Conservation (phyloP, 108 stramenopile genomes). For the Fragilariopsis cylindrus region DNA sequence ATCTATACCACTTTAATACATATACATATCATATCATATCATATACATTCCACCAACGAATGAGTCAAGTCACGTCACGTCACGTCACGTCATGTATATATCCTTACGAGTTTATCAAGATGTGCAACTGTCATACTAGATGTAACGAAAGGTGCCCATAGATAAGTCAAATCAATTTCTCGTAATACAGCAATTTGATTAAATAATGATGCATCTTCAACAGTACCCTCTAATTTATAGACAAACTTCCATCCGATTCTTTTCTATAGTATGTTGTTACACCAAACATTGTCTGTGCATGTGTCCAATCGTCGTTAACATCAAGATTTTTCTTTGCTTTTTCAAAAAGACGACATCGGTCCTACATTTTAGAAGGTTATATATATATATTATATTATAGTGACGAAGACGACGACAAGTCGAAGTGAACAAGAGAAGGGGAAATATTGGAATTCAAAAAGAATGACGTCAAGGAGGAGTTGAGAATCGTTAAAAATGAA, state of each 20-base stretch:
- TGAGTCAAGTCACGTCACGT: no score
- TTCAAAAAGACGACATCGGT: constrained; percentile 39
- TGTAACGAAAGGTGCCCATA: constrained; percentile 89
- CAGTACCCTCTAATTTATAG: constrained; percentile 76
- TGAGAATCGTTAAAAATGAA: neutral
- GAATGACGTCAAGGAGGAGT: neutral
- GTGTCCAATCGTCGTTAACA: constrained; percentile 56
- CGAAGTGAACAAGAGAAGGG: neutral
- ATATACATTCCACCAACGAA: neutral
- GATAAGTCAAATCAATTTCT: constrained; percentile 87
- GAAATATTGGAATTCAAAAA: neutral
- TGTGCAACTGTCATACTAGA: constrained; percentile 63
- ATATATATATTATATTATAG: neutral
- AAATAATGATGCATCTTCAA: constrained; percentile 75
- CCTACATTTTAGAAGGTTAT: constrained; percentile 15
- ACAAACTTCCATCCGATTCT: constrained; percentile 67
- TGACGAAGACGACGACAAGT: neutral
- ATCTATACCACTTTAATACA: no score
- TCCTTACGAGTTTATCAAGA: constrained; percentile 66
- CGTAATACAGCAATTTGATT: constrained; percentile 91
- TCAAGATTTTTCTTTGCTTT: constrained; percentile 43
- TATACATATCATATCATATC: neutral
- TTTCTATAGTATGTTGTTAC: constrained; percentile 79
- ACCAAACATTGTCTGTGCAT: constrained; percentile 73
- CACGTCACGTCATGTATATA: no score